Base-by-base conservation (phyloP, 805 yeast genomes). In the Tetrapisispora namnaoensis region DNA sequence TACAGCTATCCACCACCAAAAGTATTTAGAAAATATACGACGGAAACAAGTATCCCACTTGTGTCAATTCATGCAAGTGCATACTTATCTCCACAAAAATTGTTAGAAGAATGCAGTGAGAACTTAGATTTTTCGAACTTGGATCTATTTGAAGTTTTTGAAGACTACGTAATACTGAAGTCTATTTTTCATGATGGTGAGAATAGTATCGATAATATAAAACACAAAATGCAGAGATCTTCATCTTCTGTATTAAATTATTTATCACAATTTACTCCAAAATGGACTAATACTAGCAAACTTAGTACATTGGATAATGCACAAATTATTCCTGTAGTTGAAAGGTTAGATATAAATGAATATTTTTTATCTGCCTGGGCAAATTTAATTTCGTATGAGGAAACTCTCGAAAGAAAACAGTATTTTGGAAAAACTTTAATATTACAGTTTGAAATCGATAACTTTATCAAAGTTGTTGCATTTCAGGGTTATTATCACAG, bases 331-430 rank as follows among this genome's bases (percentile, higher is more conserved):
- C 73, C 52, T 21, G 51, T 55, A 20, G 72, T 86, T 10, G 69
- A 77, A 11, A 75, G 85, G 50, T 82, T 85, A 1, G 74, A 86
- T 4, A 78, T 87, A 16, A 95, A 86, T 63, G 95, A 88, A 62
- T 88, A 83, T 63, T 87, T 82, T 58, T 85, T 86, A 22, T 88
- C 95, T 95, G 77, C 95, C 0, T 88, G 96, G 96, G 70, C 86
- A 57, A 79, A 88, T 1, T 76, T 88, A 1, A 61, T 87, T 27
- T 86, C 86, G 0, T 74, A 80, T 34, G 96, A 88, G 60, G 84
- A 86, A 59, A 77, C 88, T 0, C 70, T 74, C 24, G 63, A 70
- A 21, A 79, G 80, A 55, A 83, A 83, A 62, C 74, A 75, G 27
- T 65, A 82, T 1, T 88, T 88, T 70, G 96, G 96, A 6, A 75